Percentiles rank a stretch among this genome's conserved stretches.
Conservation (phyloP, 768 basidiomycete species). For the Sporobolomyces pararoseus region DNA sequence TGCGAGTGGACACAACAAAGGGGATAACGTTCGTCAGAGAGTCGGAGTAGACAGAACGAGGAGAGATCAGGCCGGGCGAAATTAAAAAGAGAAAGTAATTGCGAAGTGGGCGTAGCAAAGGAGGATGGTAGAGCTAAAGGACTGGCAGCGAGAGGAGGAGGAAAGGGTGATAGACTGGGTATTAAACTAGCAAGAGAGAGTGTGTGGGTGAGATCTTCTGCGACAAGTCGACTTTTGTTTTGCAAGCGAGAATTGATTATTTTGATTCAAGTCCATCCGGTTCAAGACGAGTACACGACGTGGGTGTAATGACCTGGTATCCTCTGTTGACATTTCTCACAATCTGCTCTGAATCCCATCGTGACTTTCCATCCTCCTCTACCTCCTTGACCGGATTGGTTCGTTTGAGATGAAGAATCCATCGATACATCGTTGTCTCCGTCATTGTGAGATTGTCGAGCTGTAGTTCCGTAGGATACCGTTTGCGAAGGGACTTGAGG, state of each 20-base stretch:
- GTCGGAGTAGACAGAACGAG: too few relatives aligned
- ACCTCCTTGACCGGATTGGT: background rate
- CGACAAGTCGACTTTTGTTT: too few relatives aligned
- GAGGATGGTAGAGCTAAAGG: too few relatives aligned
- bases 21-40: too few relatives aligned
- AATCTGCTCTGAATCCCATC: slow-evolving; percentile 37
- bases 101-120: too few relatives aligned
- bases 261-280: too few relatives aligned
- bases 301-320: slow-evolving; percentile 36
- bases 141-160: background rate
- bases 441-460: background rate
- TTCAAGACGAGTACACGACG: slow-evolving; percentile 14
- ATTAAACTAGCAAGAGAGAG: background rate
- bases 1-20: too few relatives aligned
- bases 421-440: background rate
- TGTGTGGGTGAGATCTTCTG: too few relatives aligned
- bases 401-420: background rate
- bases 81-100: too few relatives aligned
- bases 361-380: slow-evolving; percentile 32
- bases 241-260: too few relatives aligned
- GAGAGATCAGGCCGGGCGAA: too few relatives aligned
- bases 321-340: slow-evolving; percentile 23
- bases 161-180: background rate
- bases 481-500: background rate
- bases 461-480: too few relatives aligned